Evolutionary conservation across 164 flowering plant species (phyloP), one percentile per base, ranked within the genome.

Genomic region (Piper betle): DNA sequence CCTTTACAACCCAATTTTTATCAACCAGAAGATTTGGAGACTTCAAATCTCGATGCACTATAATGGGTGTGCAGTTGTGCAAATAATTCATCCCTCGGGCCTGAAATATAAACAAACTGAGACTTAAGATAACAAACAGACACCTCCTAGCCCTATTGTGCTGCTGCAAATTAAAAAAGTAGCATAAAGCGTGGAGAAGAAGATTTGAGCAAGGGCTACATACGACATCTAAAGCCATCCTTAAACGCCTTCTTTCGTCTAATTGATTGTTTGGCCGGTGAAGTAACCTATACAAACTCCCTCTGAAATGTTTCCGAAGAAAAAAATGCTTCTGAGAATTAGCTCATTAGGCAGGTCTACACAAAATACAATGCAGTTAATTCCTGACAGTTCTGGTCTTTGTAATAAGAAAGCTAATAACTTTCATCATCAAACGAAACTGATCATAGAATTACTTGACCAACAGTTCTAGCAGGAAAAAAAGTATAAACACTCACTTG

Each of bases 1-100:
- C 98, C 98, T 92, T 92, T 60, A 92, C 89, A 70, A 87, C 92
- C 98, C 98, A 92, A 62, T 88, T 92, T 74, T 78, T 88, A 74
- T 92, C 98, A 59, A 92, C 98, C 68, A 92, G 95, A 75, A 92
- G 96, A 75, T 92, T 92, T 62, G 98, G 96, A 39, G 98, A 84
- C 75, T 92, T 92, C 78, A 92, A 74, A 79, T 92, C 98, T 62
- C 96, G 96, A 67, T 92, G 98, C 39, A 92, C 98, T 62, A 92
- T 83, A 33, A 83, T 72, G 2, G 98, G 98, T 1, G 80, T 71
- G 76, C 95, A 78, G 59, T 74, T 88, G 73, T 92, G 98, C 75
- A 92, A 76, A 73, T 92, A 88, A 76, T 92, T 92, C 98, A 92
- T 88, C 65, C 98, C 98, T 57, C 93, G 79, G 43, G 93, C 98